Conservation (phyloP, 495 filamentous ascomycete genomes). For the Corynascus novoguineensis region DNA sequence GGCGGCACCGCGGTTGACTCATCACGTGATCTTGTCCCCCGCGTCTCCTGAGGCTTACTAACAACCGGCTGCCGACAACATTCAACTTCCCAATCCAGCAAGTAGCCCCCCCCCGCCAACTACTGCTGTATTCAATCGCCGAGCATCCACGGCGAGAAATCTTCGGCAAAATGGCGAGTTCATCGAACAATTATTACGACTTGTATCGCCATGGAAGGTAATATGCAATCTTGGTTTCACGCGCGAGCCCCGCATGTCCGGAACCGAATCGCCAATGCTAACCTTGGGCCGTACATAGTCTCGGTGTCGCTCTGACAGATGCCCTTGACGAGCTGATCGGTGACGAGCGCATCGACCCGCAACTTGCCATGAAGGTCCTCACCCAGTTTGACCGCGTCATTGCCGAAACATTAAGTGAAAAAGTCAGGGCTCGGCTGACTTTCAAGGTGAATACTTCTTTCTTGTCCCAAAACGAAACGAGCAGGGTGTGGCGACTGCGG, state of each 20-base stretch:
- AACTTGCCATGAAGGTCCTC: conserved; percentile 96
- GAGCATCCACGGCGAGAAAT: conserved; percentile 5
- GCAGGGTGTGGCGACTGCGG: neutral
- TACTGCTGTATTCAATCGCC: conserved; percentile 2
- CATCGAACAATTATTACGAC: conserved; percentile 71
- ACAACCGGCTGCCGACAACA: neutral
- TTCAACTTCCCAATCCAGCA: neutral
- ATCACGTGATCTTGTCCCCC: conserved; percentile 11
- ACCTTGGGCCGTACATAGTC: conserved; percentile 49
- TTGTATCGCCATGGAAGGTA: conserved; percentile 97
- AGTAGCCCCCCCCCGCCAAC: conserved; percentile 10
- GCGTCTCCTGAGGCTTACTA: too few species aligned
- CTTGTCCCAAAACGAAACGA: neutral
- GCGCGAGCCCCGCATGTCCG: neutral
- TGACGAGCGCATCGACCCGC: conserved; percentile 87
- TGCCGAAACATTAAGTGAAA: conserved; percentile 80
- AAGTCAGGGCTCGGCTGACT: conserved; percentile 80
- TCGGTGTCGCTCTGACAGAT: conserved; percentile 87
- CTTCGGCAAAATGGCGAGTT: conserved; percentile 30
- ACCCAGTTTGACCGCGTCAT: conserved; percentile 87
- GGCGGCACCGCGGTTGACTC: neutral
- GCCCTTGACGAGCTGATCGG: conserved; percentile 95
- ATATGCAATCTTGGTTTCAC: neutral
- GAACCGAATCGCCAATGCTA: conserved; percentile 7
- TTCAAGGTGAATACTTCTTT: conserved; percentile 75